These are phyloP conservation scores for Albizia julibrissin DNA, from an alignment of 306 rosid genomes.

Conservation along the genomic window DNA sequence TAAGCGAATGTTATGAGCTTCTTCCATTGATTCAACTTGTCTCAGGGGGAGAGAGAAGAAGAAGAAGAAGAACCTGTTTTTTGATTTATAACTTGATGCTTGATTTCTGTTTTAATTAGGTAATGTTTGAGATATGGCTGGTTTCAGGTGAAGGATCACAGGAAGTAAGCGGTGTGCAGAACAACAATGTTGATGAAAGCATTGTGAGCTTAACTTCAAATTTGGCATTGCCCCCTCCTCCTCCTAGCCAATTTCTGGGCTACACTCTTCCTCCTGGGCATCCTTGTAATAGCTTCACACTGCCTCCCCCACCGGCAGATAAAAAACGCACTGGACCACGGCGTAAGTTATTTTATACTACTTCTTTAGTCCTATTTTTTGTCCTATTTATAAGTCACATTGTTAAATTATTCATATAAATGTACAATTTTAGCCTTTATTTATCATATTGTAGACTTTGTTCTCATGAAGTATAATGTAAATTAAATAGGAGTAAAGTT, in stretches of 20 bases:
- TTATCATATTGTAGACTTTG: too few species aligned
- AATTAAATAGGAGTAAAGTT: too few species aligned
- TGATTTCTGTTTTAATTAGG: constrained; percentile 22
- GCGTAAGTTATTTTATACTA: constrained; percentile 52
- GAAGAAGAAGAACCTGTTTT: not conserved
- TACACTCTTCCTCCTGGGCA: constrained; percentile 84
- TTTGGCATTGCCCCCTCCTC: constrained; percentile 57
- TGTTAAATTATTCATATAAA: too few species aligned
- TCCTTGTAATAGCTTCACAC: constrained; percentile 76
- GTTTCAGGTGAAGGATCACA: constrained; percentile 60
- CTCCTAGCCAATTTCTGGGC: constrained; percentile 70
- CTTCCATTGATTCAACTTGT: constrained; percentile 7
- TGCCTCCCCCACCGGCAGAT: constrained; percentile 97
- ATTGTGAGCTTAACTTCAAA: constrained; percentile 20
- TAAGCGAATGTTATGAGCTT: not conserved
- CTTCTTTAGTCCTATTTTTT: too few species aligned
- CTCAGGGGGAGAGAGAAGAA: too few species aligned
- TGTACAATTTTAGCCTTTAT: too few species aligned
- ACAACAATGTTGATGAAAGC: constrained; percentile 44
- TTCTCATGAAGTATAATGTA: too few species aligned
- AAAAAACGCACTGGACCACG: constrained; percentile 87
- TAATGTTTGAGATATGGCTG: constrained; percentile 33
- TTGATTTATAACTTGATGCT: constrained; percentile 1
- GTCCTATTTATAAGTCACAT: too few species aligned
- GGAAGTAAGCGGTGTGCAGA: constrained; percentile 30